Evolutionary conservation across 2,329 filamentous ascomycete genomes (phyloP), one percentile per base, ranked within the genome.

Genomic region (Claviceps sp.): DNA sequence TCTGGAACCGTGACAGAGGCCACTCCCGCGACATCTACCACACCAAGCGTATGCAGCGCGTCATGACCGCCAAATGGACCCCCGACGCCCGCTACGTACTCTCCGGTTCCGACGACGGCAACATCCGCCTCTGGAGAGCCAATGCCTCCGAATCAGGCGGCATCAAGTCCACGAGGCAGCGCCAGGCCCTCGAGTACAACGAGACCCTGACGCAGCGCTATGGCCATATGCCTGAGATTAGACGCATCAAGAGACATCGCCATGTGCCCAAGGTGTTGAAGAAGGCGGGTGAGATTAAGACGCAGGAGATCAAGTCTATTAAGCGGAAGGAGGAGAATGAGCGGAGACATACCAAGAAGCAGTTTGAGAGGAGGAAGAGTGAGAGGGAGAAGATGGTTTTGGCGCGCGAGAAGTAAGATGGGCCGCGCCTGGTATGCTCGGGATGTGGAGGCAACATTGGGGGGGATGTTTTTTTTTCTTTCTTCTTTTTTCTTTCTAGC

Each of bases 11-110:
- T 52, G 79, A 84, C 57, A 74, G 84, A 55, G 91, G 91, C 24
- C 88, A 93, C 68, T 90, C 86, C 14, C 79, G 90, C 60, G 93
- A 98, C 63, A 82, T 96, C 48, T 98, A 97, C 70, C 90, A 97
- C 72, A 97, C 93, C 18, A 95, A 96, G 71, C 83, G 93, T 57
- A 96, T 96, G 91, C 91, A 97, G 72, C 81, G 91, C 59, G 89
- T 96, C 52, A 94, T 94, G 72, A 84, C 85, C 9, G 82, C 82
- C 47, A 81, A 79, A 55, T 97, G 86, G 77, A 93, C 89, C 0
- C 86, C 89, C 5, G 93, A 98, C 66, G 84, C 85, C 58, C 87
- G 87, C 61, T 98, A 95, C 65, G 71, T 98, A 22, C 77, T 98
- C 47, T 89, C 86, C 5, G 93, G 91, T 44, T 93, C 86, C 14